Evolutionary conservation across 2,329 filamentous ascomycete species (phyloP), one percentile per base, ranked within the genome.

Genomic region (Rhytidhysteron rufulum): DNA sequence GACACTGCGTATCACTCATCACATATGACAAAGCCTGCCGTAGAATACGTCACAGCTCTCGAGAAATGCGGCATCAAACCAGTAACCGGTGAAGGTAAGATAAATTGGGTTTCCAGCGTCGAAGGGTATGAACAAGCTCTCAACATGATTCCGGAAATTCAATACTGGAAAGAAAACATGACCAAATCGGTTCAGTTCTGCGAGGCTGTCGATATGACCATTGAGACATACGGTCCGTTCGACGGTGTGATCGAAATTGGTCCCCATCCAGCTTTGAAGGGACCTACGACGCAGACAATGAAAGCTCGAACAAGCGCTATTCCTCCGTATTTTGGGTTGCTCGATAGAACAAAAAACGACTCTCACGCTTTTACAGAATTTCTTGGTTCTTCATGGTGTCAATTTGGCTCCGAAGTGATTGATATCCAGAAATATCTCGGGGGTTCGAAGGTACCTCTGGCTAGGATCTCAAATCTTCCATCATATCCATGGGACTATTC

Each of bases 1-100:
- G 60, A 68, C 22, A 58, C 46, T 10, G 70, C 69, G 0, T 72
- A 71, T 39, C 70, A 71, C 37, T 69, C 65, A 1, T 55, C 58
- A 21, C 66, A 69, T 29, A 68, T 68, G 65, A 11, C 51, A 4
- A 41, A 52, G 2, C 59, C 55, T 37, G 48, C 54, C 5, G 43
- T 35, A 3, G 44, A 49, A 2, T 66, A 67, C 33, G 9, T 43
- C 6, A 3, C 21, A 8, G 31, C 32, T 6, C 11, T 41, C 9
- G 4, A 13, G 10, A 9, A 21, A 5, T 31, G 37, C 17, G 20
- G 41, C 13, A 54, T 31, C 34, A 33, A 21, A 22, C 21, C 34
- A 20, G 19, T 24, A 13, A 22, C 13, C 10, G 29, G 16, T 7
- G 17, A 15, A 3, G 31, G 22, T 29, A 19, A 20, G 5, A 10